Evolutionary conservation across 805 yeast genomes (phyloP).

Genomic region (Starmera quercuum): DNA sequence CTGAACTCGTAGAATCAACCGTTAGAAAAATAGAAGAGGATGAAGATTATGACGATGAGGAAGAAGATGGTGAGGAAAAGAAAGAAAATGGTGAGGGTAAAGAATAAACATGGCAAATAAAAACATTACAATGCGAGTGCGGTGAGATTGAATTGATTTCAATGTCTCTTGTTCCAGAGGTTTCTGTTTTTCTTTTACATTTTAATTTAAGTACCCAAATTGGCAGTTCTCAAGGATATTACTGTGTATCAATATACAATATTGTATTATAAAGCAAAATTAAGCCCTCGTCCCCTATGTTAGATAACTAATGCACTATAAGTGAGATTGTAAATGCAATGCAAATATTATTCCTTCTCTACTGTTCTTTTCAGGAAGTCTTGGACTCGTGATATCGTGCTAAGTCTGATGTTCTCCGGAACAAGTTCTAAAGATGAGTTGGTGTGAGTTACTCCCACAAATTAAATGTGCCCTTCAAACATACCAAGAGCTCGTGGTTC

Average conservation of each 20-base stretch:
- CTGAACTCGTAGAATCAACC: slow-evolving; percentile 27
- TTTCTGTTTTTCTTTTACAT: neutral
- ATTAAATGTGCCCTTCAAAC: too few relatives aligned
- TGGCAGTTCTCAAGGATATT: neutral
- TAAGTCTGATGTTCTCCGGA: slow-evolving; percentile 56
- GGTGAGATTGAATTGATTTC: too few relatives aligned
- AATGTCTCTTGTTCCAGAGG: too few relatives aligned
- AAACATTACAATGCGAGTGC: too few relatives aligned
- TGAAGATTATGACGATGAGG: slow-evolving; percentile 30
- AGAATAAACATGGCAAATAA: too few relatives aligned
- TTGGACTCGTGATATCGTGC: slow-evolving; percentile 49
- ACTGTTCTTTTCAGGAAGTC: slow-evolving; percentile 48
- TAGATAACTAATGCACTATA: too few relatives aligned
- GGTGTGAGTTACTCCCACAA: too few relatives aligned
- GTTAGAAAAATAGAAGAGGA: slow-evolving; percentile 33
- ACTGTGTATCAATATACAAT: neutral
- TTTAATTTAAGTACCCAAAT: neutral
- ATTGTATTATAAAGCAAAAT: slow-evolving; percentile 1
- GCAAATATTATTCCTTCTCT: slow-evolving; percentile 22
- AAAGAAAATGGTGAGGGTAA: slow-evolving; percentile 9
- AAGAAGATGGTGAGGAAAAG: slow-evolving; percentile 27
- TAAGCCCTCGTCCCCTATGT: neutral
- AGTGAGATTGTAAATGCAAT: too few relatives aligned
- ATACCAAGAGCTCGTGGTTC: slow-evolving; percentile 59
- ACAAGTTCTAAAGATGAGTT: slow-evolving; percentile 37